A percentile compares a stretch with the other conserved stretches of the same genome.
These are phyloP conservation scores for Botrytis galanthina DNA, from an alignment of 2,329 filamentous ascomycete species.

Conservation along the genomic window DNA sequence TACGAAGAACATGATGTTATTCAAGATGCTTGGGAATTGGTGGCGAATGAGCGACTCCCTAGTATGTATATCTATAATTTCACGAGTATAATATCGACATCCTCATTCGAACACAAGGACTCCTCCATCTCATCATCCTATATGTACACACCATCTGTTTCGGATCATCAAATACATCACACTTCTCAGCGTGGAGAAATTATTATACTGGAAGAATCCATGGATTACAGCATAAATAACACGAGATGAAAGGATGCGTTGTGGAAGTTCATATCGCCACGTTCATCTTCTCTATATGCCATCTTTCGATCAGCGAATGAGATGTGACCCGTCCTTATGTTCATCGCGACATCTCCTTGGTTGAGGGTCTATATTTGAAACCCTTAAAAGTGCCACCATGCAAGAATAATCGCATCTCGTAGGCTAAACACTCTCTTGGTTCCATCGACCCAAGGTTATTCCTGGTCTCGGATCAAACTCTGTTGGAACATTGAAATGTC, in stretches of 20 bases:
- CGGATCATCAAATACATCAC: neutral
- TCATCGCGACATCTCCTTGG: slow-evolving; percentile 6
- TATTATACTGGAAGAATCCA: neutral
- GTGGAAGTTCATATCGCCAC: slow-evolving; percentile 3
- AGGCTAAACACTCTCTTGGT: slow-evolving; percentile 3
- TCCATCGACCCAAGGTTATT: neutral
- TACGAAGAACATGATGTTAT: slow-evolving; percentile 1
- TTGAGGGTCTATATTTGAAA: slow-evolving; percentile 3
- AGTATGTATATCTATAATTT: neutral
- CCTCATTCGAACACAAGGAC: neutral
- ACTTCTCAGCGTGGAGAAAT: neutral
- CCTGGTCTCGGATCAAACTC: slow-evolving; percentile 5
- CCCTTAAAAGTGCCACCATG: slow-evolving; percentile 2
- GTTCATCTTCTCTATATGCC: neutral
- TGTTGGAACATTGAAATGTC: slow-evolving; percentile 9
- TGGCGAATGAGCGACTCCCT: neutral
- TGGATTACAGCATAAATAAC: slow-evolving; percentile 5
- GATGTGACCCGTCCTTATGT: neutral
- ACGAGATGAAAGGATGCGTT: slow-evolving; percentile 9
- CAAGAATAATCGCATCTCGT: slow-evolving; percentile 2
- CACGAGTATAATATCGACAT: neutral
- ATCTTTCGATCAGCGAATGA: neutral
- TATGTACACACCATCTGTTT: neutral
- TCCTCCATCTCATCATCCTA: neutral
- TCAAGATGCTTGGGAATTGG: slow-evolving; percentile 5